phyloP scores from a whole-genome alignment of 1,284 basidiomycete species.

The Psilocybe mexicana region DNA sequence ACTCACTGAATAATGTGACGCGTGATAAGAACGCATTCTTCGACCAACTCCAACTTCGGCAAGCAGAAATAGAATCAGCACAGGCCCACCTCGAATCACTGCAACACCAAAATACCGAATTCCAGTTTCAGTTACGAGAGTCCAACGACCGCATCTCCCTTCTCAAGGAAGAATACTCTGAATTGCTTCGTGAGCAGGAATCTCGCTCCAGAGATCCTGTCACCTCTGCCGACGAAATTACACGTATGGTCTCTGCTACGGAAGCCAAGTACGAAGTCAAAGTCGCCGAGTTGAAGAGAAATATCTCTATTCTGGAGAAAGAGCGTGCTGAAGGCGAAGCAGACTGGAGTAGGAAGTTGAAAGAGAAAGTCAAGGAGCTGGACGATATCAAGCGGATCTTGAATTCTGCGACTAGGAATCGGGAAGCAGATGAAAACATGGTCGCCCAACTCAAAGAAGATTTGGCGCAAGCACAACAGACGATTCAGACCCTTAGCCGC shows the following conservation, averaged over 20 bases:
- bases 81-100: constrained; percentile 73
- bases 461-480: constrained; percentile 53
- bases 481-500: constrained; percentile 45
- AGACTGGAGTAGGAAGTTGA: constrained; percentile 80
- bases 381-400: constrained; percentile 69
- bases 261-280: constrained; percentile 79
- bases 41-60: constrained; percentile 80
- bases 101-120: constrained; percentile 77
- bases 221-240: constrained; percentile 68
- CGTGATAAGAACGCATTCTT: constrained; percentile 79
- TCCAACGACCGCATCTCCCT: constrained; percentile 68
- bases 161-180: constrained; percentile 72
- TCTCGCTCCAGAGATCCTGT: constrained; percentile 43
- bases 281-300: constrained; percentile 66
- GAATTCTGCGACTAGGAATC: constrained; percentile 54
- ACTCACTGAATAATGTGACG: constrained; percentile 64
- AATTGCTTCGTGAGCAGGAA: constrained; percentile 61
- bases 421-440: constrained; percentile 60
- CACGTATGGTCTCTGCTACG: constrained; percentile 73
- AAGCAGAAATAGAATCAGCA: constrained; percentile 85
- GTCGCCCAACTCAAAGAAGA: constrained; percentile 55
- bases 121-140: constrained; percentile 85
- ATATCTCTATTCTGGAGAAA: constrained; percentile 58
- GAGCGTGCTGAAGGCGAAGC: constrained; percentile 81
- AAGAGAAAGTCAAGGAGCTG: constrained; percentile 74